Conservation (phyloP, 192 early-diverging fungal species). For the Ambispora gerdemannii region DNA sequence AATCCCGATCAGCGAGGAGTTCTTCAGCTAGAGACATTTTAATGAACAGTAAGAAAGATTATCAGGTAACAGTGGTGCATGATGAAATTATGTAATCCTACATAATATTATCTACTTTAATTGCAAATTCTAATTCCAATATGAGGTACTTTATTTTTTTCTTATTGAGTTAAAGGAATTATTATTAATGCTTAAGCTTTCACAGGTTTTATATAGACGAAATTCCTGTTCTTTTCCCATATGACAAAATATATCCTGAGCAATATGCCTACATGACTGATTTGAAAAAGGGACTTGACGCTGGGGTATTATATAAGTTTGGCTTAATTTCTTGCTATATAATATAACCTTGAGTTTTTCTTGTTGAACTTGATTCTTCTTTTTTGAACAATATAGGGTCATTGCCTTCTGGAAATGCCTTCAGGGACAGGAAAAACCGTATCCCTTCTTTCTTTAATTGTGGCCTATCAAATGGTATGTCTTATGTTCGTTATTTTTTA, state of each 20-base stretch:
- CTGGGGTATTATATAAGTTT: conserved; percentile 49
- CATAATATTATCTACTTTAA: no score
- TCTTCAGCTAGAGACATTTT: conserved; percentile 83
- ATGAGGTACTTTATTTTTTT: no score
- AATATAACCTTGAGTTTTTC: conserved; percentile 5
- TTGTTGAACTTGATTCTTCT: neutral
- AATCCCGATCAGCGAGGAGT: conserved; percentile 83
- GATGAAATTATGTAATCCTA: no score
- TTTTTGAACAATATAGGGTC: conserved; percentile 58
- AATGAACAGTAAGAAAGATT: no score
- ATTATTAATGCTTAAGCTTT: no score
- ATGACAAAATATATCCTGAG: conserved; percentile 99
- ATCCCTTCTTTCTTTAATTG: conserved; percentile 89
- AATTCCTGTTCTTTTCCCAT: conserved; percentile 95
- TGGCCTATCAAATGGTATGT: conserved; percentile 95
- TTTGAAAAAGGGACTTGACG: conserved; percentile 90
- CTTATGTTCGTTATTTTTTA: no score
- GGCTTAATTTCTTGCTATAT: neutral
- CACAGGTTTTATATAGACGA: conserved; percentile 81
- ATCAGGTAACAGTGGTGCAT: no score
- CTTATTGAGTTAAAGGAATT: no score
- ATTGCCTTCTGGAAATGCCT: conserved; percentile 97
- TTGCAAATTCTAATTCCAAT: no score
- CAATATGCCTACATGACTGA: conserved; percentile 98
- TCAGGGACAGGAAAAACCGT: conserved; percentile 99